Evolutionary conservation across 2,329 filamentous ascomycete species (phyloP), one percentile per base, ranked within the genome.

Genomic region (Eutypa lata): DNA sequence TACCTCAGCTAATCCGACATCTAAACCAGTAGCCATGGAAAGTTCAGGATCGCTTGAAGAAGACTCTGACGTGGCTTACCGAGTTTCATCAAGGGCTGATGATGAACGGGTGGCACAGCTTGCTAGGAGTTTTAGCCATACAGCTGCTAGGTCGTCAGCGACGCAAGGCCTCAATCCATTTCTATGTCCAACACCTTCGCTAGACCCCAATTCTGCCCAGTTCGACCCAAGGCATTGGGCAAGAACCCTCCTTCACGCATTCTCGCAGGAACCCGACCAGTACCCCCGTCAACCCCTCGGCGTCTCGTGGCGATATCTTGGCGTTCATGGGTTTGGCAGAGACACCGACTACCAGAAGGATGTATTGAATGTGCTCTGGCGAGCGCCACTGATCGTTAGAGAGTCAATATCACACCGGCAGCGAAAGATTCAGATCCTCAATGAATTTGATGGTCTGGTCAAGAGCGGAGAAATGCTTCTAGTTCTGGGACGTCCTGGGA

Each of bases 401-500:
- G 48, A 68, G 33, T 53, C 56, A 49, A 54, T 68, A 8, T 53
- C 59, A 31, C 53, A 54, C 6, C 52, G 56, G 26, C 62, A 65
- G n/a, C 61, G 59, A 13, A 68, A 71, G 50, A 78, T 81, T 45
- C 73, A 81, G 28, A 81, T 81, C 54, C 62, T 82, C 50, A 69
- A 70, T 6, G 67, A 78, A 46, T 79, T 81, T 51, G 78, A 80
- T 55, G 79, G 79, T 45, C 56, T 81, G n/a, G 72, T 82, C 11
- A 73, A 69, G 56, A 73, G 68, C 49, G 78, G 77, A 21, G 77
- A 80, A 63, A 78, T 80, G 74, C 63, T 80, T 26, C 72, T 80
- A 22, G 76, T 80, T 24, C 40, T 61, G 2, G 57, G 58, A 13
- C 53, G 57, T n/a, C 73, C 87, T 6, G 84, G 84, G 10, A 58